phyloP scores from a whole-genome alignment of 2,329 filamentous ascomycete species.

The Mollisia scopiformis region DNA sequence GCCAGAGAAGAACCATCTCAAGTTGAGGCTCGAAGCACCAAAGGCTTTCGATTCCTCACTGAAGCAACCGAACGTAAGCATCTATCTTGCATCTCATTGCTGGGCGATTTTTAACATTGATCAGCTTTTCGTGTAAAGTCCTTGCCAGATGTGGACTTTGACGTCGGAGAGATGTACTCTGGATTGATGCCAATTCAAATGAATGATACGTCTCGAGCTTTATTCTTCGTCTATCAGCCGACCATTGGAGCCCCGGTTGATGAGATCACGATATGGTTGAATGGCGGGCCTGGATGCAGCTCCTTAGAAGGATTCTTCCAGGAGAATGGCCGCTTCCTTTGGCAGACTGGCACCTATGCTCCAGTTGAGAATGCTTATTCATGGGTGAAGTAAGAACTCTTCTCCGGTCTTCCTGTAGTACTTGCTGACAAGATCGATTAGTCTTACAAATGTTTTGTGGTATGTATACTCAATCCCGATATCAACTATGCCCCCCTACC shows the following conservation, averaged over 20 bases:
- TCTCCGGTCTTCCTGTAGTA: neutral
- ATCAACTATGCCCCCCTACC: too few relatives aligned
- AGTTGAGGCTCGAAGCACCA: neutral
- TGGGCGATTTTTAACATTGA: neutral
- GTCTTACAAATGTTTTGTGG: conserved; percentile 46
- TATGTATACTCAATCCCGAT: too few relatives aligned
- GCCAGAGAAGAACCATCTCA: neutral
- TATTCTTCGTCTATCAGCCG: conserved; percentile 58
- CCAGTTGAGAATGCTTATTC: conserved; percentile 17
- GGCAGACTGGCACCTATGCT: conserved; percentile 33
- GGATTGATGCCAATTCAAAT: conserved; percentile 52
- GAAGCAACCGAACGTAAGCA: conserved; percentile 11
- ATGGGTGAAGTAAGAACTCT: conserved; percentile 33
- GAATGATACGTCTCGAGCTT: conserved; percentile 44
- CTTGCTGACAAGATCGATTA: neutral
- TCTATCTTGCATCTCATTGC: neutral
- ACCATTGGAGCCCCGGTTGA: conserved; percentile 46
- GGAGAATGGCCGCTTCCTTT: conserved; percentile 40
- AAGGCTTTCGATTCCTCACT: conserved; percentile 13
- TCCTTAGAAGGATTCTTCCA: conserved; percentile 38
- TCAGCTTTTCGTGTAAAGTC: conserved; percentile 26
- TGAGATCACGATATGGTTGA: conserved; percentile 53
- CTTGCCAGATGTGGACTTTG: conserved; percentile 27
- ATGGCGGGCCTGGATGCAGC: conserved; percentile 53
- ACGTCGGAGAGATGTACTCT: conserved; percentile 32